Conservation (phyloP, 1,139 yeast genomes). For the Debaryomyces nepalensis region DNA sequence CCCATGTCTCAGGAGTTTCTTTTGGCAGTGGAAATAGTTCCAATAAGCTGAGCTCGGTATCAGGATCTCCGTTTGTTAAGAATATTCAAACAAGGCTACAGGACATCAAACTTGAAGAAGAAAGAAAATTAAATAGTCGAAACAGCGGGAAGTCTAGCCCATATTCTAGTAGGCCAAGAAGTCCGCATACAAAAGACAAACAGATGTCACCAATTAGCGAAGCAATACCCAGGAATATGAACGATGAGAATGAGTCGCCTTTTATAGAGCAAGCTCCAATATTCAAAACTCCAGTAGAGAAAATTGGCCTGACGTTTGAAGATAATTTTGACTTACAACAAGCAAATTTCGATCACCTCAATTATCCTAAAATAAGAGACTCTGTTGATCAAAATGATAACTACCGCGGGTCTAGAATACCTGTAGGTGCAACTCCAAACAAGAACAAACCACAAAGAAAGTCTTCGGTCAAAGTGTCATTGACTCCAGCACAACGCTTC, state of each 20-base stretch:
- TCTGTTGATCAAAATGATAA: neutral
- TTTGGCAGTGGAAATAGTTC: slow-evolving; percentile 16
- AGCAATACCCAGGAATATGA: slow-evolving; percentile 16
- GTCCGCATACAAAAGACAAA: slow-evolving; percentile 7
- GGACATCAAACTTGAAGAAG: slow-evolving; percentile 20
- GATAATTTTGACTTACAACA: slow-evolving; percentile 19
- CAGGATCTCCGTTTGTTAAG: slow-evolving; percentile 33
- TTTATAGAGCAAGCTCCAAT: slow-evolving; percentile 20
- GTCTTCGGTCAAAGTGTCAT: slow-evolving; percentile 48
- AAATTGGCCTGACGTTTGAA: slow-evolving; percentile 8
- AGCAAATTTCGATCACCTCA: slow-evolving; percentile 17
- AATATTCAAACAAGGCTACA: slow-evolving; percentile 28
- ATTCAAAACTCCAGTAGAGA: slow-evolving; percentile 7
- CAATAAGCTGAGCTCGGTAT: slow-evolving; percentile 12
- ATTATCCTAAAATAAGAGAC: slow-evolving; percentile 2
- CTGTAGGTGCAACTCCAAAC: slow-evolving; percentile 9
- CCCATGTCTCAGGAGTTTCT: slow-evolving; percentile 35
- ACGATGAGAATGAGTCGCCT: slow-evolving; percentile 24
- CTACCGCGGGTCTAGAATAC: neutral
- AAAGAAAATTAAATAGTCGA: slow-evolving; percentile 15
- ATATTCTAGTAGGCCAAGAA: slow-evolving; percentile 3
- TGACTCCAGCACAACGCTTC: slow-evolving; percentile 58
- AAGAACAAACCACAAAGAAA: slow-evolving; percentile 25
- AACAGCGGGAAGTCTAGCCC: slow-evolving; percentile 4
- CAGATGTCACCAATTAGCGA: slow-evolving; percentile 18